These are phyloP conservation scores for Arthrobotrys megalospora DNA, from an alignment of 2,329 filamentous ascomycete genomes.

Conservation along the genomic window DNA sequence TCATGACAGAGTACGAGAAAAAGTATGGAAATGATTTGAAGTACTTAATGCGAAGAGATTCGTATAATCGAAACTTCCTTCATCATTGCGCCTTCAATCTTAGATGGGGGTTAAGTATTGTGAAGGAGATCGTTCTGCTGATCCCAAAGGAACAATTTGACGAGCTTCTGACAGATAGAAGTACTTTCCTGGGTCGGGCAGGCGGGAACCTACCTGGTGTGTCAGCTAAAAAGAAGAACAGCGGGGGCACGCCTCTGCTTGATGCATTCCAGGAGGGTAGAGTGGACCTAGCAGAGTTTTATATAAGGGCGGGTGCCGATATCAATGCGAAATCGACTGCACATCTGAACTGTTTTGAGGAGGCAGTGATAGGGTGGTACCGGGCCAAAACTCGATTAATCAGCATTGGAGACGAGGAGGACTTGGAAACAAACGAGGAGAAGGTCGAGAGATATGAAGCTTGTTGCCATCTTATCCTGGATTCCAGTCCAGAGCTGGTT, in stretches of 20 bases:
- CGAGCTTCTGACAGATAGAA: constrained; percentile 14
- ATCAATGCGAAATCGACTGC: constrained; percentile 10
- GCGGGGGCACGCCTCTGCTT: constrained; percentile 25
- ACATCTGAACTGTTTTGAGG: constrained; percentile 21
- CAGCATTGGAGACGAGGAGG: background rate
- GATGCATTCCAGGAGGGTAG: constrained; percentile 30
- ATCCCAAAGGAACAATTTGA: background rate
- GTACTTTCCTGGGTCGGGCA: constrained; percentile 6
- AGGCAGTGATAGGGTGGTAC: constrained; percentile 27
- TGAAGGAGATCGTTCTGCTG: constrained; percentile 14
- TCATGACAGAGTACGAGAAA: constrained; percentile 20
- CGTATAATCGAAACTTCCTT: constrained; percentile 35
- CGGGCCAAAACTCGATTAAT: background rate
- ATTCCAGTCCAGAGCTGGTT: constrained; percentile 19
- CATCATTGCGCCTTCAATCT: constrained; percentile 28
- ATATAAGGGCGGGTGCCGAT: constrained; percentile 13
- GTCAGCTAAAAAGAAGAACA: constrained; percentile 15
- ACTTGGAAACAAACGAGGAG: constrained; percentile 10
- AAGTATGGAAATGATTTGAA: constrained; percentile 13
- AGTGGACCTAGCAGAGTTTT: constrained; percentile 18
- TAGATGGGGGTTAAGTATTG: constrained; percentile 24
- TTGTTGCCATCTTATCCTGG: constrained; percentile 11
- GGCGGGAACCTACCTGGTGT: constrained; percentile 4
- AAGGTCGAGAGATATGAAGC: constrained; percentile 24
- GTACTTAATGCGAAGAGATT: constrained; percentile 36